phyloP scores from a whole-genome alignment of 371 early-diverging fungal genomes.

The Dichotomocladium elegans region DNA sequence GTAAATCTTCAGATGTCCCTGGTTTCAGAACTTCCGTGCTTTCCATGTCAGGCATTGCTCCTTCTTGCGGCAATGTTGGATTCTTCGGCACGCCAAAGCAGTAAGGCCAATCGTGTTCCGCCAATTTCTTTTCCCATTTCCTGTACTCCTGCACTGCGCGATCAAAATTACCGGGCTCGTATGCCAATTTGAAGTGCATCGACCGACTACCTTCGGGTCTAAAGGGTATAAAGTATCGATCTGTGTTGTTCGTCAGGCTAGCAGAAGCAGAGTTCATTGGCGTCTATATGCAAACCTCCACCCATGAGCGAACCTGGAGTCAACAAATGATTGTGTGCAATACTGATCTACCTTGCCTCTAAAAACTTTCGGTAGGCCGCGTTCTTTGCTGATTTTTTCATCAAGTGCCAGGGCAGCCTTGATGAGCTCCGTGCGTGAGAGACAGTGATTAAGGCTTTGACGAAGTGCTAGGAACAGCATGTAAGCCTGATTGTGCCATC shows the following conservation, averaged over 20 bases:
- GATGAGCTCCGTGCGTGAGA: conserved; percentile 70
- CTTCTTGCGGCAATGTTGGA: too few species aligned
- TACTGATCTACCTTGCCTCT: conserved; percentile 86
- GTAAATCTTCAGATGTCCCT: neutral
- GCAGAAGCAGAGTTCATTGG: conserved; percentile 83
- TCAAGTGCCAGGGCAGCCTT: conserved; percentile 71
- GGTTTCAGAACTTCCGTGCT: neutral
- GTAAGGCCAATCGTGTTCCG: conserved; percentile 74
- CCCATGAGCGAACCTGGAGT: neutral
- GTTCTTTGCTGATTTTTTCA: conserved; percentile 63
- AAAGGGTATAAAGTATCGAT: conserved; percentile 73
- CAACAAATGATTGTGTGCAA: too few species aligned
- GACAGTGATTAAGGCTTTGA: conserved; percentile 58
- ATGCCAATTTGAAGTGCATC: conserved; percentile 73
- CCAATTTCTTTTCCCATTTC: conserved; percentile 68
- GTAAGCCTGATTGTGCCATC: conserved; percentile 87
- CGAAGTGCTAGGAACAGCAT: conserved; percentile 76
- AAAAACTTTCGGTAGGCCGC: conserved; percentile 71
- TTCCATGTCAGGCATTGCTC: too few species aligned
- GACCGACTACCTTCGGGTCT: conserved; percentile 65
- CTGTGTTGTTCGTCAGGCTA: conserved; percentile 75
- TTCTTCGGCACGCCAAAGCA: conserved; percentile 59
- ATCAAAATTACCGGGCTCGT: conserved; percentile 72
- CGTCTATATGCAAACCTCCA: conserved; percentile 43
- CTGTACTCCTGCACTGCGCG: conserved; percentile 68